Evolutionary conservation across 805 yeast genomes (phyloP).

Genomic region (Yamadazyma kitorensis): DNA sequence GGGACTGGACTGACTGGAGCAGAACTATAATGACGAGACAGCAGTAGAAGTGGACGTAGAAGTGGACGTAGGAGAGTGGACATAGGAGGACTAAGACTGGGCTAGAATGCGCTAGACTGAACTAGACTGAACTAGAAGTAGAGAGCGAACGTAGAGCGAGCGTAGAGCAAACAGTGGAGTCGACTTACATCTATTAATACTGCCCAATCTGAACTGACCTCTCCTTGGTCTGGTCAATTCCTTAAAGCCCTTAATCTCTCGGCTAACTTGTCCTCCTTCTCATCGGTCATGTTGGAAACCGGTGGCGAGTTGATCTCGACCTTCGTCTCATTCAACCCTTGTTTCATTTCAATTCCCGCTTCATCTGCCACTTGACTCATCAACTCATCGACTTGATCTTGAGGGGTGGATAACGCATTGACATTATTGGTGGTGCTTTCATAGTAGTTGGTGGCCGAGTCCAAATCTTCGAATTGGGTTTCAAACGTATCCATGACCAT

Average conservation of each 20-base stretch:
- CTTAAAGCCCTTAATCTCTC: conserved; percentile 88
- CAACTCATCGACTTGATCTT: conserved; percentile 88
- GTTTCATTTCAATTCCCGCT: conserved; percentile 91
- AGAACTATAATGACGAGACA: too few relatives aligned
- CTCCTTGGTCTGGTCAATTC: too few relatives aligned
- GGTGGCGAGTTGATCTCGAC: conserved; percentile 45
- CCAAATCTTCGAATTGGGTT: conserved; percentile 91
- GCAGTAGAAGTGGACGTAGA: too few relatives aligned
- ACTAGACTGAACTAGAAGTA: too few relatives aligned
- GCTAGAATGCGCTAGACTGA: too few relatives aligned
- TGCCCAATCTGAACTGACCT: too few relatives aligned
- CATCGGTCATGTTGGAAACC: conserved; percentile 46
- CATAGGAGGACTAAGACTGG: too few relatives aligned
- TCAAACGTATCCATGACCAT: conserved; percentile 97
- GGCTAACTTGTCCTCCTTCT: conserved; percentile 82
- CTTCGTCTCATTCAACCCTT: conserved; percentile 68
- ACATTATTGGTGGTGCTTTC: conserved; percentile 87
- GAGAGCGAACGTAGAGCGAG: too few relatives aligned
- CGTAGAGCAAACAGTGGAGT: too few relatives aligned
- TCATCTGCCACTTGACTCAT: conserved; percentile 95
- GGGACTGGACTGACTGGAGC: too few relatives aligned
- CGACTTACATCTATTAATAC: too few relatives aligned
- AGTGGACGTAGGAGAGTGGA: too few relatives aligned
- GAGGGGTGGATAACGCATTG: conserved; percentile 87
- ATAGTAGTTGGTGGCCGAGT: conserved; percentile 89